Evolutionary conservation across 345 rosid species (phyloP), one percentile per base, ranked within the genome.

Genomic region (Hevea brasiliensis): DNA sequence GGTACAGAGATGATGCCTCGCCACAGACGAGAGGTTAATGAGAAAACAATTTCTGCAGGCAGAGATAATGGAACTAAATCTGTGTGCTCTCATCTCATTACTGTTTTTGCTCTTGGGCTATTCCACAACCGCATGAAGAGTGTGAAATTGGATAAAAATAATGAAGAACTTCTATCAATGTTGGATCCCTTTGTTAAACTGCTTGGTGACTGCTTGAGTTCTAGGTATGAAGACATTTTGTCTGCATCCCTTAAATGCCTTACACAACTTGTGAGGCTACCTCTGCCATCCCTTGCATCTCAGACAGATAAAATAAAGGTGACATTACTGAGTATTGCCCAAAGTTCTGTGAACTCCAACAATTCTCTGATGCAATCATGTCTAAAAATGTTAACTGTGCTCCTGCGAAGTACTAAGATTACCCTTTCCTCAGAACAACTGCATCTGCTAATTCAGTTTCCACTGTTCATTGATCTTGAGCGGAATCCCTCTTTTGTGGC

Each of bases 101-200:
- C 90, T 3, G 91, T 84, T 62, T 92, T 92, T 86, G 92, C 97
- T 77, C 89, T 95, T 58, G 85, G 84, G 23, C 72, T 95, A 65
- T 79, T 92, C 69, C 82, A 85, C 61, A 86, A 79, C 72, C 83
- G 79, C 71, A 29, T 92, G 67, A 92, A 89, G 86, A 87, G 80
- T 57, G 29, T 79, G 64, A 91, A 85, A 84, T 44, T 72, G 73
- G 85, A 79, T 73, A 81, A 81, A 64, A 76, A 76, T 68, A 72
- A 85, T 78, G 80, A 62, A 69, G 72, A 81, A 60, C 76, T 87
- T 41, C 70, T 88, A 58, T 83, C 92, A 3, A 91, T 80, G 97
- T 81, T 92, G 87, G 97, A 91, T 82, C 95, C 99, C 8, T 95
- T 95, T 74, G 85, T 95, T 59, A 79, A 74, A 72, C 75, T 89